Conservation (phyloP, 208 protist genomes). For the Leishmania tropica region DNA sequence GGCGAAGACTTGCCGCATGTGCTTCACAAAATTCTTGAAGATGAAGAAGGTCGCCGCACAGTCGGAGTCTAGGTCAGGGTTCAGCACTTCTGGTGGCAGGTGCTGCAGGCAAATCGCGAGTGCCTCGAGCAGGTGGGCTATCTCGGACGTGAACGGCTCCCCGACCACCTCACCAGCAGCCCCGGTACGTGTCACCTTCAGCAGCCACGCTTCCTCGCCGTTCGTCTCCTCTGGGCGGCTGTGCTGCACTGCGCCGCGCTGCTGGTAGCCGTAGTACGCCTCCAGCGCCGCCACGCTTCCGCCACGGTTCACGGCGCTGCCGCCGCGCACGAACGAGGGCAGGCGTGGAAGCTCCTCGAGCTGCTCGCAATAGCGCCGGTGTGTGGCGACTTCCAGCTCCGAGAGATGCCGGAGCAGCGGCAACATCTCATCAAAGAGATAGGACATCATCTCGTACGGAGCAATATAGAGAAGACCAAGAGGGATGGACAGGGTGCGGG, state of each 20-base stretch:
- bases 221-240: slow-evolving; percentile 2
- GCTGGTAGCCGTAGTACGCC: slow-evolving; percentile 13
- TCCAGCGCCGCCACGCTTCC: slow-evolving; percentile 2
- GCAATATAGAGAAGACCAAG: slow-evolving; percentile 66
- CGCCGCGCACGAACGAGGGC: slow-evolving; percentile 3
- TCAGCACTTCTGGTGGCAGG: slow-evolving; percentile 71
- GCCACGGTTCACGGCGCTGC: neutral
- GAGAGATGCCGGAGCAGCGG: slow-evolving; percentile 64
- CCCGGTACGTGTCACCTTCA: slow-evolving; percentile 8
- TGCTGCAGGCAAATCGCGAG: slow-evolving; percentile 76
- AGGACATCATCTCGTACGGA: slow-evolving; percentile 81
- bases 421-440: slow-evolving; percentile 89
- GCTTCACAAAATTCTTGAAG: slow-evolving; percentile 80
- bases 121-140: slow-evolving; percentile 70
- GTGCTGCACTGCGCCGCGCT: neutral
- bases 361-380: slow-evolving; percentile 61
- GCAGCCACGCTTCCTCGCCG: slow-evolving; percentile 16
- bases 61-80: slow-evolving; percentile 78
- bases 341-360: slow-evolving; percentile 48
- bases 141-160: slow-evolving; percentile 75
- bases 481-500: slow-evolving; percentile 56
- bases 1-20: slow-evolving; percentile 71
- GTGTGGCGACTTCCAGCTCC: slow-evolving; percentile 75
- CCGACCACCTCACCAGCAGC: slow-evolving; percentile 25
- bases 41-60: slow-evolving; percentile 89